phyloP scores from a whole-genome alignment of 2,329 filamentous ascomycete species.

The Aspergillus hiratsukae region DNA sequence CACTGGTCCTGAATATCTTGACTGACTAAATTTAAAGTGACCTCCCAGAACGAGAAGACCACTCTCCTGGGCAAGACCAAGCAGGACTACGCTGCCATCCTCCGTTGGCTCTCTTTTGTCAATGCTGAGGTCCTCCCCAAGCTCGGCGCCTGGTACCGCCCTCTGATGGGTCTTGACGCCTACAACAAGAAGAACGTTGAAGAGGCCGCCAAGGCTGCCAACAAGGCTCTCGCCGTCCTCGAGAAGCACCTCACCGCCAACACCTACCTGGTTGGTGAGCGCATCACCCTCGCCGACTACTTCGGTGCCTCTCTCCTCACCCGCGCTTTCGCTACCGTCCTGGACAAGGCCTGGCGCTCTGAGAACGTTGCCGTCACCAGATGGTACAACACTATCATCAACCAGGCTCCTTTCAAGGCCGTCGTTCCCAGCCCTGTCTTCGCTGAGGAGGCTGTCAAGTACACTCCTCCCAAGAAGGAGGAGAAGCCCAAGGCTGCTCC shows the following conservation, averaged over 20 bases:
- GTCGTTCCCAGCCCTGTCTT: constrained; percentile 72
- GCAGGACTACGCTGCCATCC: constrained; percentile 98
- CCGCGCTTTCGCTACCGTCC: constrained; percentile 90
- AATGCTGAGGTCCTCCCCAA: constrained; percentile 77
- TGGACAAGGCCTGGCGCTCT: constrained; percentile 82
- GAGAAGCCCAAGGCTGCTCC: constrained; percentile 61
- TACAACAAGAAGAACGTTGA: constrained; percentile 99
- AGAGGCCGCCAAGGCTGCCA: constrained; percentile 64
- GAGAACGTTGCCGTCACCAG: constrained; percentile 81
- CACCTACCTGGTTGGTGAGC: constrained; percentile 97
- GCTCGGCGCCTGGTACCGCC: constrained; percentile 78
- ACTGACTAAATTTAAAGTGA: constrained; percentile 57
- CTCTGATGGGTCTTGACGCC: constrained; percentile 71
- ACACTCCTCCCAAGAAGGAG: constrained; percentile 69
- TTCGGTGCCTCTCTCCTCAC: constrained; percentile 74
- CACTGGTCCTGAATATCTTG: constrained; percentile 7
- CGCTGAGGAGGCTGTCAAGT: constrained; percentile 74
- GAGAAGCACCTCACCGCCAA: constrained; percentile 87
- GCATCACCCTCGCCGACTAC: constrained; percentile 91
- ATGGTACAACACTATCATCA: constrained; percentile 92
- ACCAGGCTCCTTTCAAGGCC: constrained; percentile 84
- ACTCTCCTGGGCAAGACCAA: constrained; percentile 99
- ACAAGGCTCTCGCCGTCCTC: constrained; percentile 65
- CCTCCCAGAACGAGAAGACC: constrained; percentile 99
- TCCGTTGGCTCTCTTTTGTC: constrained; percentile 97